Percentiles rank a stretch among this genome's conserved stretches.
These are phyloP conservation scores for Ascochyta rabiei DNA, from an alignment of 2,329 filamentous ascomycete genomes.

Conservation along the genomic window DNA sequence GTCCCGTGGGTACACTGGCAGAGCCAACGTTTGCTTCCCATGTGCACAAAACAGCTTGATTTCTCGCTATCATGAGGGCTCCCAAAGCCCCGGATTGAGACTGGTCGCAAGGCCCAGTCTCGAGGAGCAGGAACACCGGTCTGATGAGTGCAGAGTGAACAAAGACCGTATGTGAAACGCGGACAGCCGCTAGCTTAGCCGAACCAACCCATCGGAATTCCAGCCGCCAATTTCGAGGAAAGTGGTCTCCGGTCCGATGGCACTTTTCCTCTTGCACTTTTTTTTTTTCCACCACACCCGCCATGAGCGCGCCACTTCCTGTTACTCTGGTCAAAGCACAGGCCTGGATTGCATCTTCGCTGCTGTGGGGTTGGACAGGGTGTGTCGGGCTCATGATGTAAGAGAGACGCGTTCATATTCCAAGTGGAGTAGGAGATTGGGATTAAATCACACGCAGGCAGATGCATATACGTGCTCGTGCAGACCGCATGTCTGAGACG, in stretches of 20 bases:
- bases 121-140: neutral
- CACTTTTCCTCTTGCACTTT: conserved; percentile 1
- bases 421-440: conserved; percentile 2
- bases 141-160: conserved; percentile 3
- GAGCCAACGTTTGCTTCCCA: neutral
- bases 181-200: conserved; percentile 10
- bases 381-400: conserved; percentile 5
- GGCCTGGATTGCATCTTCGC: neutral
- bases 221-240: neutral
- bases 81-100: neutral
- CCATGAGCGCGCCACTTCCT: conserved; percentile 2
- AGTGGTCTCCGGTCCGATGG: neutral
- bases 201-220: conserved; percentile 6
- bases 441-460: neutral
- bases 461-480: conserved; percentile 11
- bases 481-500: conserved; percentile 5
- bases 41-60: neutral
- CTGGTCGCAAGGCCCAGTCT: neutral
- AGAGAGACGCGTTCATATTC: conserved; percentile 1
- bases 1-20: neutral
- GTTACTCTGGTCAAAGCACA: neutral
- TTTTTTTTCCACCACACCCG: neutral
- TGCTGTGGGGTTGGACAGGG: conserved; percentile 4
- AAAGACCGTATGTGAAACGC: conserved; percentile 6
- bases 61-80: neutral